A percentile compares a stretch with the other conserved stretches of the same genome.
Conservation (phyloP, 345 rosid species). For the Citrus cavaleriei region DNA sequence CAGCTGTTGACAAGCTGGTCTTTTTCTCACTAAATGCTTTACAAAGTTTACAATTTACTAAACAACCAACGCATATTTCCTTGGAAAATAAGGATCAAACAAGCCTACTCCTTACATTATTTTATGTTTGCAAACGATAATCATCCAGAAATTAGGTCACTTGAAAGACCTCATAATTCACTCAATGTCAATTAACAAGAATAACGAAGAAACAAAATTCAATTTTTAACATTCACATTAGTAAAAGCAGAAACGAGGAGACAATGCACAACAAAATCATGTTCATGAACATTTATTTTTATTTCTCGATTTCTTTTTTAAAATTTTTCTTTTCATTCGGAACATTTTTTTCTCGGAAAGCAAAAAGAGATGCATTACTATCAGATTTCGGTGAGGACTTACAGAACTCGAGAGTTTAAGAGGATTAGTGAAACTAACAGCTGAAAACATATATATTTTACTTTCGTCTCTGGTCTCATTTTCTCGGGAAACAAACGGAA, state of each 20-base stretch:
- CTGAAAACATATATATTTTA: neutral
- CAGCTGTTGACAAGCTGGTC: neutral
- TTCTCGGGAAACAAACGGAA: constrained; percentile 4
- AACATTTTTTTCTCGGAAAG: too few relatives aligned
- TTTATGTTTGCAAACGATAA: neutral
- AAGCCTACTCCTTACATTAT: neutral
- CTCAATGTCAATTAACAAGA: neutral
- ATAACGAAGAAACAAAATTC: neutral
- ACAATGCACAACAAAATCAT: neutral
- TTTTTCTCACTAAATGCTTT: neutral
- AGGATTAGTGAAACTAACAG: too few relatives aligned
- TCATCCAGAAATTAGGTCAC: neutral
- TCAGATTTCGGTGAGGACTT: neutral
- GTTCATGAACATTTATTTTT: neutral
- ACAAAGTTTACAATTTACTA: neutral
- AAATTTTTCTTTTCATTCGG: too few relatives aligned
- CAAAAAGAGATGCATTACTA: too few relatives aligned
- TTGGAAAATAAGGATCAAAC: neutral
- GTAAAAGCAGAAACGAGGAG: neutral
- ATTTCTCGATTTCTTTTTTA: neutral
- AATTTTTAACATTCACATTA: neutral
- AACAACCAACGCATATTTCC: neutral
- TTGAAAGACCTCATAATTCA: neutral
- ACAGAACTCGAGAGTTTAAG: too few relatives aligned
- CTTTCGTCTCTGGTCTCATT: neutral